Evolutionary conservation across 1,284 basidiomycete species (phyloP).

Genomic region (Takashimella koratensis): DNA sequence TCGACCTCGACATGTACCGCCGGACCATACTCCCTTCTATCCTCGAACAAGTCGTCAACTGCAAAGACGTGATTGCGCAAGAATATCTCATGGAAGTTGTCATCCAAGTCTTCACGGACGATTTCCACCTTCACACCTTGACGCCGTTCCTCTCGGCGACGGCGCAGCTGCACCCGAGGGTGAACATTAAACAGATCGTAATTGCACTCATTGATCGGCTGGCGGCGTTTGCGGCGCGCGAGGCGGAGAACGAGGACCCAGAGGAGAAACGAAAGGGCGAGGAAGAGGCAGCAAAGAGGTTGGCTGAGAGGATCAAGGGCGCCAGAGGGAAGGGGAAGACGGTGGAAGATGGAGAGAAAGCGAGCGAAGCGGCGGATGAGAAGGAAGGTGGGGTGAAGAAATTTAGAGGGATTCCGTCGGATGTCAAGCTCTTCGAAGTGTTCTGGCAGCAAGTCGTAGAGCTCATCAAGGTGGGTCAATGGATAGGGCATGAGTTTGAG

Average conservation of each 20-base stretch:
- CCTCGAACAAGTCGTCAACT: constrained; percentile 90
- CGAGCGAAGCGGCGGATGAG: constrained; percentile 20
- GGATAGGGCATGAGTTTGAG: neutral
- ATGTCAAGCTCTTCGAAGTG: constrained; percentile 89
- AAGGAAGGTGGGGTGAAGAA: constrained; percentile 33
- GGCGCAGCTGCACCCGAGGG: constrained; percentile 88
- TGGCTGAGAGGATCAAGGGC: constrained; percentile 75
- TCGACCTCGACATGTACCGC: constrained; percentile 86
- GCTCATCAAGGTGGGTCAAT: constrained; percentile 72
- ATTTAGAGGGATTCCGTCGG: constrained; percentile 87
- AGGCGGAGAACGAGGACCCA: constrained; percentile 87
- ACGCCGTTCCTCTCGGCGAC: constrained; percentile 90
- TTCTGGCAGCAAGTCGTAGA: constrained; percentile 98
- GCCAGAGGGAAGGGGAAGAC: constrained; percentile 51
- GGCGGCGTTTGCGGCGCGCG: constrained; percentile 85
- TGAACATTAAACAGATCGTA: constrained; percentile 95
- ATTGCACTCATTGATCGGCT: constrained; percentile 94
- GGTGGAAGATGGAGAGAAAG: constrained; percentile 28
- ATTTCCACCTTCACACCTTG: constrained; percentile 89
- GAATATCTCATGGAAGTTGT: constrained; percentile 98
- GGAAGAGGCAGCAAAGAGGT: constrained; percentile 76
- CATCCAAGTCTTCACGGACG: constrained; percentile 95
- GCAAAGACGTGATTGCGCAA: constrained; percentile 94
- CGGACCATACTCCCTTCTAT: constrained; percentile 78
- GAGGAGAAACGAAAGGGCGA: constrained; percentile 86